Base-by-base conservation (phyloP, 2,329 filamentous ascomycete species). In the Kalaharituber pfeilii region DNA sequence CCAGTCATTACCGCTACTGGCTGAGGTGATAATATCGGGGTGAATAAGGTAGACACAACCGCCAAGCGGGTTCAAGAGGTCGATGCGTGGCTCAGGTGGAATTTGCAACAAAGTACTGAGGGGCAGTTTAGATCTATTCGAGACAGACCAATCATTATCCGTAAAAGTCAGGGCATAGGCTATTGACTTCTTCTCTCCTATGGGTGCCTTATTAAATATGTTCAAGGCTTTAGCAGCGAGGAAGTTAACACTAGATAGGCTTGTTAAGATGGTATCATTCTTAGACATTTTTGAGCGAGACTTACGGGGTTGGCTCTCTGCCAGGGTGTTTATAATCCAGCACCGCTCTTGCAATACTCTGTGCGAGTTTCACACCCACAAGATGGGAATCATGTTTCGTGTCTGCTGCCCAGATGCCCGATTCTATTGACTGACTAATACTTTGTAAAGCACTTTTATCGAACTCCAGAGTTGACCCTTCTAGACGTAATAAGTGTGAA, bases 51-150 rank as follows among this genome's bases (percentile, higher is more conserved):
- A 80, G 5, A 84, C 76, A 0, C 78, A 78, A 2, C 86, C 86
- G 0, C 78, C 79, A 5, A 94, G 71, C 24, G 74, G 75, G 64
- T 80, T 88, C 1, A 82, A 85, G 3, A 94, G 76, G 0, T 85
- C 78, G 2, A 94, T 68, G 0, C 85, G 80, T 4, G 76, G 71
- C 57, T 78, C 76, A 5, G 59, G 55, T 15, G 53, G 42, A 9
- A 20, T 51, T 49, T 55, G 33, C 44, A 61, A 60, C 18, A 61
- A 54, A 4, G 53, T 53, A 20, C 29, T 36, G 7, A 63, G 30
- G 20, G 52, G 53, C 22, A 50, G 27, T 45, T 58, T 55, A 13
- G n/a, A 15, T 6, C 20, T 9, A 22, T 22, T 47, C 1, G 18
- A 22, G 5, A 47, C 13, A 22, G 42, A 25, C 62, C 62, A 64